Evolutionary conservation across 2,329 filamentous ascomycete species (phyloP).

Genomic region (Aurifilum marmelostoma): DNA sequence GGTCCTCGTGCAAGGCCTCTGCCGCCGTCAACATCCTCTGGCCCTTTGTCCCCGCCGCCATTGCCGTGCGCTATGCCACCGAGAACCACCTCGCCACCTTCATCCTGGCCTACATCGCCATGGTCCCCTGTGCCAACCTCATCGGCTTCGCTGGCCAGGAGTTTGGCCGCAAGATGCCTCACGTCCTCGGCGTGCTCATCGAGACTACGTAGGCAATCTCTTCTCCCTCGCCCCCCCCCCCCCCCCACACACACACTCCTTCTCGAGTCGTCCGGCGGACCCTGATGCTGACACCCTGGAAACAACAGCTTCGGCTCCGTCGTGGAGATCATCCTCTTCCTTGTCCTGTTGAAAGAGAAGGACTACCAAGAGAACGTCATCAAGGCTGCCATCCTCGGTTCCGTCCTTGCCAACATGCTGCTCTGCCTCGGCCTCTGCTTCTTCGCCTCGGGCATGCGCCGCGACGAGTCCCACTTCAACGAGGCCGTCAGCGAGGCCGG

Average conservation of each 20-base stretch:
- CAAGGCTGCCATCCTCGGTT: conserved; percentile 81
- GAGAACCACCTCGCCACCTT: conserved; percentile 65
- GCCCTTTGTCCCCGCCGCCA: conserved; percentile 74
- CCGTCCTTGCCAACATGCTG: conserved; percentile 79
- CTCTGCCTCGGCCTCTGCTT: conserved; percentile 82
- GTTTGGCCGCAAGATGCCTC: conserved; percentile 73
- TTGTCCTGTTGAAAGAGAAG: conserved; percentile 64
- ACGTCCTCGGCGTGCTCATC: conserved; percentile 67
- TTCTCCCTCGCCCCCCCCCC: no score
- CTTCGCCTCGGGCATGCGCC: conserved; percentile 71
- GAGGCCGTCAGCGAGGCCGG: conserved; percentile 79
- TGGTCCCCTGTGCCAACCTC: conserved; percentile 76
- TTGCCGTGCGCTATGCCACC: conserved; percentile 58
- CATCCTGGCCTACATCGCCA: conserved; percentile 72
- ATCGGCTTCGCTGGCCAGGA: conserved; percentile 76
- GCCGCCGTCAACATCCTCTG: conserved; percentile 71
- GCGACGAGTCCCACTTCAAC: conserved; percentile 72
- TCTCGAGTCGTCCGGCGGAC: no score
- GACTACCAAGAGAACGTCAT: conserved; percentile 67
- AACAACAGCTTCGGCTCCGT: conserved; percentile 64
- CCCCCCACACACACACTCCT: no score
- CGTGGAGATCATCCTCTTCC: conserved; percentile 83
- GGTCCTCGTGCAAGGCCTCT: conserved; percentile 66
- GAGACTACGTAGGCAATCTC: conserved; percentile 55
- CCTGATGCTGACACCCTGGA: conserved; percentile 1